Evolutionary conservation across 139 green algal genomes (phyloP), one percentile per base, ranked within the genome.

Genomic region (Pycnococcus provasolii): DNA sequence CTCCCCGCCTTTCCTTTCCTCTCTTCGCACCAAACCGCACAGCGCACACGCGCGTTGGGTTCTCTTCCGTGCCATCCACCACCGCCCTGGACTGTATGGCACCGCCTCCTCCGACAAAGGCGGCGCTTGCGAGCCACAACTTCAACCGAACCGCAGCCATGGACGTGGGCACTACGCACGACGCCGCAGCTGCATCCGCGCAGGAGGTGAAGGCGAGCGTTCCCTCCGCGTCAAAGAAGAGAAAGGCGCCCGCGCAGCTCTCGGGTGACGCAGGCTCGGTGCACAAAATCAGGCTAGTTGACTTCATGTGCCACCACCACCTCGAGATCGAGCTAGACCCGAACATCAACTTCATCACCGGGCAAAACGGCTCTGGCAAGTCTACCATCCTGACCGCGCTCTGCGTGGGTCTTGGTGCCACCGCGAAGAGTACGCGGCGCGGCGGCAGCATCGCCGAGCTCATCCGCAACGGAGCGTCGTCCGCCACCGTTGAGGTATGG

Each of bases 351-450:
- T 83, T 82, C 68, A 75, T 83, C 37, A 63, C 57, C 15, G 77
- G 77, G 6, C 53, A 82, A 41, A 83, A 83, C 57, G 77, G 77
- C n/a, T 73, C 53, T 42, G 77, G 77, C 39, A 83, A 83, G 64
- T 73, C 55, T 40, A 76, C 77, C 40, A 77, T 81, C 3, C 48
- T 83, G 40, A 76, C 68, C 13, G 77, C 52, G 54, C 53, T 83
- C n/a, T 53, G 37, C 11, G 48, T 80, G 13, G 71, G 62, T 42
- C 54, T 83, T 41, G 77, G 77, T 8, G 45, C 51, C 5, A 68
- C 26, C 11, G 76, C 76, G 3, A 65, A 43, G 26, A 59, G 26
- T 37, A 82, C 68, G 39, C 9, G 62, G 4, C 77, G 77, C 4
- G 55, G 62, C 13, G 57, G 48, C 4, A 45, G 8, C 41, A 58